Base-by-base conservation (phyloP, 495 filamentous ascomycete genomes). In the Rusavskia elegans region DNA sequence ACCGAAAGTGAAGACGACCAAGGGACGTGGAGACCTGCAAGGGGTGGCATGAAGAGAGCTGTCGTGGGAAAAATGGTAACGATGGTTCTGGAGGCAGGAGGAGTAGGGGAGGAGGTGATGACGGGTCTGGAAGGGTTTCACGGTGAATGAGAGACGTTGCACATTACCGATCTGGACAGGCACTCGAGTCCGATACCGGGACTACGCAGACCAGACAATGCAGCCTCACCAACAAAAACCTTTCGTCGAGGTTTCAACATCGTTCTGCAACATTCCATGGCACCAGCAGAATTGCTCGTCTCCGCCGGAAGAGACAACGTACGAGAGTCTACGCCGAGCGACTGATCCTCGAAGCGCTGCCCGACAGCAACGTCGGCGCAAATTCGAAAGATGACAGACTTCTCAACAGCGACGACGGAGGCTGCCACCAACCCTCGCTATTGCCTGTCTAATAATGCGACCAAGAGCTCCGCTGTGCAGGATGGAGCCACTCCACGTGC, bases 91-190 rank as follows among this genome's bases (percentile, higher is more conserved):
- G 72, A 79, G 56, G 71, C 70, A 55, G 85, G 85, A 1, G 88
- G 88, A 23, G 81, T 93, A 27, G 86, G 82, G 14, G 83, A 87
- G 55, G 88, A 95, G 67, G 85, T 95, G 2, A 66, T 94, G 55
- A 79, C 79, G 49, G 88, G 83, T 5, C 65, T 95, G 59, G 83
- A 85, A 62, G 75, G 71, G 21, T 77, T 80, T 32, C 71, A 76
- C 41, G 49, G 75, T 63, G 70, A 57, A 29, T 64, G 55, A 49
- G 20, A 45, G 27, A 38, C 3, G 20, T n/a, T 36, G 16, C 20
- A 23, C 0, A 23, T 20, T 13, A 29, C 19, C 20, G 14, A 25
- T 11, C 8, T 29, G 23, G 17, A 46, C 21, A 5, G n/a, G 20
- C n/a, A 27, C 10, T 21, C 23, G 21, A 29, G 13, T 17, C 8